Percentiles rank a stretch among this genome's conserved stretches.
Evolutionary conservation across 2,329 filamentous ascomycete species (phyloP).

Genomic region (Bipolaris sorokiniana): DNA sequence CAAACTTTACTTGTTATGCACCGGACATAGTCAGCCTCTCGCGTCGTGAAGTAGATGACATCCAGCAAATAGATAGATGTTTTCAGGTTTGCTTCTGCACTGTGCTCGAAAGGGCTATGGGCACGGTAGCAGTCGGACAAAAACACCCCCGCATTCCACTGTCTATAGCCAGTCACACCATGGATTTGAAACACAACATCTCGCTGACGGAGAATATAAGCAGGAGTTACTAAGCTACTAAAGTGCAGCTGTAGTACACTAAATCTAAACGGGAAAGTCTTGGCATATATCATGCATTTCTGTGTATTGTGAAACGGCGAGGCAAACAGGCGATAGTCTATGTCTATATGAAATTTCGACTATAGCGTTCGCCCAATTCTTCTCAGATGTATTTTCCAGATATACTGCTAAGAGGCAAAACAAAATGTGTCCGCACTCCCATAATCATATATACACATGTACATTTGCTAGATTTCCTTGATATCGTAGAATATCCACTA

Average conservation of each 20-base stretch:
- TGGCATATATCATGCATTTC: neutral
- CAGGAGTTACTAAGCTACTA: neutral
- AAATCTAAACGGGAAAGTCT: slow-evolving; percentile 3
- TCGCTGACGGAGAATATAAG: neutral
- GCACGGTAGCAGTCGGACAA: neutral
- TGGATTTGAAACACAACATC: neutral
- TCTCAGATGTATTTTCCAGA: neutral
- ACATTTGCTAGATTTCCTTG: neutral
- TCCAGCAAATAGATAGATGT: neutral
- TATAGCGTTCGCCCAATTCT: neutral
- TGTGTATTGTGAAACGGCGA: neutral
- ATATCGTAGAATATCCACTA: neutral
- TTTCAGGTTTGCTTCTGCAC: neutral
- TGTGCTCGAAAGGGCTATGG: neutral
- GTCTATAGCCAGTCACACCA: neutral
- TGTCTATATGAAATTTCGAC: neutral
- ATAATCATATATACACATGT: neutral
- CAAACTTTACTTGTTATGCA: neutral
- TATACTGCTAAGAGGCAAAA: neutral
- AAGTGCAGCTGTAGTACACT: neutral
- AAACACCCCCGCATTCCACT: neutral
- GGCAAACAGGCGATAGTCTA: neutral
- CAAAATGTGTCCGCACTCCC: neutral
- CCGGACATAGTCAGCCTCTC: neutral
- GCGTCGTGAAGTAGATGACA: neutral